These are phyloP conservation scores for Vigna hirtella DNA, from an alignment of 306 rosid species.

Conservation along the genomic window DNA sequence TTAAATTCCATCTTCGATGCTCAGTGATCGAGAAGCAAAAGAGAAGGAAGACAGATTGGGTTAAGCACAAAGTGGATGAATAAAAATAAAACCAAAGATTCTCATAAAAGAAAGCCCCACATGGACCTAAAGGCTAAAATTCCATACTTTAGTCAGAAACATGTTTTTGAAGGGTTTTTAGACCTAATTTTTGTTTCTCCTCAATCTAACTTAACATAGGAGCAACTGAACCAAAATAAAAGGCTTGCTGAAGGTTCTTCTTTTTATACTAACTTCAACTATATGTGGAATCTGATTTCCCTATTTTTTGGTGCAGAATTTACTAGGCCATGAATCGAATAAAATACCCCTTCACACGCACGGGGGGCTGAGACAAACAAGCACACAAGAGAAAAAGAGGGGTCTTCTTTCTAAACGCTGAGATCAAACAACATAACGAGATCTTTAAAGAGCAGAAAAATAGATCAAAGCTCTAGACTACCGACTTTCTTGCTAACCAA, in stretches of 20 bases:
- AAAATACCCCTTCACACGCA: conserved; percentile 20
- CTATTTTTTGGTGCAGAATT: not conserved
- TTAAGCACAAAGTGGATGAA: conserved; percentile 65
- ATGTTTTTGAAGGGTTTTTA: conserved; percentile 49
- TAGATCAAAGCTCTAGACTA: conserved; percentile 46
- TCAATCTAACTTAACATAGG: conserved; percentile 38
- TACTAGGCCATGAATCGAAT: conserved; percentile 26
- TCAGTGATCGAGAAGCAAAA: conserved; percentile 61
- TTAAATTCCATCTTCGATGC: conserved; percentile 53
- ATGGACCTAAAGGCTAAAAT: conserved; percentile 75
- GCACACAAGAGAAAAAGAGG: conserved; percentile 22
- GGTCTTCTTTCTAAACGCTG: conserved; percentile 27
- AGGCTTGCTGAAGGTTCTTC: conserved; percentile 4
- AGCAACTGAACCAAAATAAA: conserved; percentile 38
- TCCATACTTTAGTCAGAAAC: conserved; percentile 66
- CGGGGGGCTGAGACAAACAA: conserved; percentile 7
- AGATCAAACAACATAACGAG: conserved; percentile 38
- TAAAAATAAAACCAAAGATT: conserved; percentile 58
- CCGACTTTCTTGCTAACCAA: conserved; percentile 36
- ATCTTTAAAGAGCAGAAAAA: conserved; percentile 39
- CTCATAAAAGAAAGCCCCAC: conserved; percentile 63
- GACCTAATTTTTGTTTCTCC: conserved; percentile 40
- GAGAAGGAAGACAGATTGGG: conserved; percentile 58
- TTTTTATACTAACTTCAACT: not conserved
- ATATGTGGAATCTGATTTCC: conserved; percentile 38